Evolutionary conservation across 495 filamentous ascomycete species (phyloP), one percentile per base, ranked within the genome.

Genomic region (Bryoglossum gracile): DNA sequence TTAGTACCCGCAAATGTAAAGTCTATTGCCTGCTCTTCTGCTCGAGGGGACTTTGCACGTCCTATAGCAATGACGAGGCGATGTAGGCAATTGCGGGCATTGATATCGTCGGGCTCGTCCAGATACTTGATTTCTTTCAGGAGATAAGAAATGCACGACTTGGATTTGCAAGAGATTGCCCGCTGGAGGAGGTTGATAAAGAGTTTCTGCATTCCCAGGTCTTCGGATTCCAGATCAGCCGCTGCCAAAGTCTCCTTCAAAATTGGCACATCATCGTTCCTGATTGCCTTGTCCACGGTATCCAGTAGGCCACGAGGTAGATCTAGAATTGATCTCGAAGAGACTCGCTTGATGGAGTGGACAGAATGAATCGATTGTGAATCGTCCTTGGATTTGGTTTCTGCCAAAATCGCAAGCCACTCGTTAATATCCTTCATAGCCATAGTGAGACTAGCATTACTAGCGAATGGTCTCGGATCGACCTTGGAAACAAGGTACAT

Each of bases 41-140:
- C 9, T 14, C 16, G 23, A 4, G 74, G 76, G 0, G 80, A 75
- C 64, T 89, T 87, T 8, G 81, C 77, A 16, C 89, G 78, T 28
- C 89, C 91, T 56, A 95, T 90, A 8, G 84, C 80, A 51, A 96
- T 94, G 36, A 97, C 82, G 8, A 96, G 71, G 13, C 92, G 81
- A 61, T 98, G 92, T 18, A 98, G 78, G 57, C 88, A 90, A 59
- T 95, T 98, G 8, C 91, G 86, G 55, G 83, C 82, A 64, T 96
- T 94, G 54, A 97, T 86, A 64, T 96, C 92, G 57, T 91, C 84
- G 2, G 86, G 79, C 57, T 95, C 89, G 39, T 94, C 81, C 2
- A 97, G 71, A 2, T 75, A 77, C 4, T 77, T 74, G 25, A 90
- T 75, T 14, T 78, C 68, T 4, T 68, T 68, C 5, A 98, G 64